Evolutionary conservation across 106 monocot genomes (phyloP).

Genomic region (Apostasia ramifera): DNA sequence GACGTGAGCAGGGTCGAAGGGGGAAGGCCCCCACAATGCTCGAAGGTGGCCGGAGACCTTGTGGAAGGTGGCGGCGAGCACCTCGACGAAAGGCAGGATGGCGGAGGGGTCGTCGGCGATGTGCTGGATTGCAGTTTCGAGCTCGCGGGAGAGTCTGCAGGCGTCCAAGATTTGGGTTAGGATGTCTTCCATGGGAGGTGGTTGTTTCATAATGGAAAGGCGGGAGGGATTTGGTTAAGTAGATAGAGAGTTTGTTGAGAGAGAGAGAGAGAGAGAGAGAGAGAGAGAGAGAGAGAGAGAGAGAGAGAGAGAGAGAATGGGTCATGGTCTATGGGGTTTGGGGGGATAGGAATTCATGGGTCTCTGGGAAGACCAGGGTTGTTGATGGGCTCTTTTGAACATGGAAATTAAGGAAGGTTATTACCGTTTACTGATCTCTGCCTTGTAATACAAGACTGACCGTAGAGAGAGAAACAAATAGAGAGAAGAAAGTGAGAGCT

Average conservation of each 20-base stretch:
- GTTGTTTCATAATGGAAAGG: no score
- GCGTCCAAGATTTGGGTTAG: neutral
- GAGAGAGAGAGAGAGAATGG: neutral
- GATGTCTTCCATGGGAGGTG: neutral
- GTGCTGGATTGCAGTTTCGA: neutral
- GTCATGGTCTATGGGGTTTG: neutral
- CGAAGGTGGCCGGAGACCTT: neutral
- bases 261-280: neutral
- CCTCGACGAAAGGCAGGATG: neutral
- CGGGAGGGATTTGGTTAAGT: neutral
- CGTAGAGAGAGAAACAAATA: no score
- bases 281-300: neutral
- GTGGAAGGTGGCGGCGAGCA: constrained; percentile 1
- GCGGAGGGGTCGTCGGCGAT: neutral
- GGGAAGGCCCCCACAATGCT: neutral
- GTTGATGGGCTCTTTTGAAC: no score
- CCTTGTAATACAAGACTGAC: no score
- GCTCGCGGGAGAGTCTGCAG: neutral
- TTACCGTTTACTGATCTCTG: no score
- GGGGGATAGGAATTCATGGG: neutral
- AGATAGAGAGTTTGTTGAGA: neutral
- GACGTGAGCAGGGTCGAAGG: neutral
- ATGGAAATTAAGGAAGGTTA: no score
- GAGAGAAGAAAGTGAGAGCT: no score
- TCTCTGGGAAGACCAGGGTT: neutral